phyloP scores from a whole-genome alignment of 352 stramenopile genomes.

The Pythium pyrilobum region DNA sequence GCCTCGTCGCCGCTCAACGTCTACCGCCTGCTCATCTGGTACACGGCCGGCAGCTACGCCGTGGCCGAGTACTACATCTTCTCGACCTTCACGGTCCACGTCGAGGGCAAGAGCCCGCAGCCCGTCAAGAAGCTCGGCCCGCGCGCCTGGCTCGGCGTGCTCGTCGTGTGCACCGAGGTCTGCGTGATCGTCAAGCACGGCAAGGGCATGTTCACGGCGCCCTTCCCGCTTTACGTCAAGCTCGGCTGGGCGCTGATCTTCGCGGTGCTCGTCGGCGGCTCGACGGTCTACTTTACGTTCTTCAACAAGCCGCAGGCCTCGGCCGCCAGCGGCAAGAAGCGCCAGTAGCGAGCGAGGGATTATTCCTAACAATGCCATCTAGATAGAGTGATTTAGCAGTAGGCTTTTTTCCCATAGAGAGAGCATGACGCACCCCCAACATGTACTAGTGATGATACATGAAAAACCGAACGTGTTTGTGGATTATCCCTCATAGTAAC shows the following conservation, averaged over 20 bases:
- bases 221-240: constrained; percentile 79
- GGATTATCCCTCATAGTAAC: too few relatives aligned
- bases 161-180: constrained; percentile 70
- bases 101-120: constrained; percentile 36
- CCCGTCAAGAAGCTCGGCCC: constrained; percentile 78
- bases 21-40: constrained; percentile 73
- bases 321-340: constrained; percentile 5
- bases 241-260: constrained; percentile 76
- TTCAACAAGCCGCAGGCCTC: constrained; percentile 38
- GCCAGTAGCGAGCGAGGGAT: background rate
- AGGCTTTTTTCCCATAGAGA: constrained; percentile 16
- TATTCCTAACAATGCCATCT: background rate
- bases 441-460: too few relatives aligned
- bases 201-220: constrained; percentile 83
- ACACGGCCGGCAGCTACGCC: constrained; percentile 82
- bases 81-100: constrained; percentile 79
- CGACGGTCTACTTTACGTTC: constrained; percentile 80
- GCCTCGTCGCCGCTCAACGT: constrained; percentile 80
- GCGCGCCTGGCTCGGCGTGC: constrained; percentile 76
- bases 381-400: constrained; percentile 19
- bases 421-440: constrained; percentile 16
- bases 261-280: constrained; percentile 63
- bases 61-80: constrained; percentile 90
- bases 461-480: too few relatives aligned
- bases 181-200: constrained; percentile 83